Conservation (phyloP, 495 filamentous ascomycete species). For the Lentithecium fluviatile region DNA sequence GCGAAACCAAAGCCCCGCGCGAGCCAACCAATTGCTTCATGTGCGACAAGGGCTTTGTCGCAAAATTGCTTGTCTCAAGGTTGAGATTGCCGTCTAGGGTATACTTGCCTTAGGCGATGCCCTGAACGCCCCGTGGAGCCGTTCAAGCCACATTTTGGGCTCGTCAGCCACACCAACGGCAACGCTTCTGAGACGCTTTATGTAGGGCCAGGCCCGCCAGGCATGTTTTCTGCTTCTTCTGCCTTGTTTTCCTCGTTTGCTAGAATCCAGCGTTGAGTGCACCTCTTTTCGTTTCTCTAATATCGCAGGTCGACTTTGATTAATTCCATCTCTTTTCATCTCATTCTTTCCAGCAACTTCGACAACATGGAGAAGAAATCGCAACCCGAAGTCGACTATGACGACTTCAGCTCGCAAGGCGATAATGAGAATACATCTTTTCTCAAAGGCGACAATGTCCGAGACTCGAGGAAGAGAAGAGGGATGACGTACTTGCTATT, state of each 20-base stretch:
- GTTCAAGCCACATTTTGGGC: no score
- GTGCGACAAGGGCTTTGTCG: neutral
- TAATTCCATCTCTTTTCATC: neutral
- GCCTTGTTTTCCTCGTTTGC: neutral
- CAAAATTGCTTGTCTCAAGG: conserved; percentile 13
- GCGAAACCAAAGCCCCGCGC: conserved; percentile 12
- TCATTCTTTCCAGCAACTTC: neutral
- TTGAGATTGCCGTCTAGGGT: no score
- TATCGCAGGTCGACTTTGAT: neutral
- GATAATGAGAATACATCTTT: conserved; percentile 19
- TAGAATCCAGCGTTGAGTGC: conserved; percentile 5
- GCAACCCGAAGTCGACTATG: neutral
- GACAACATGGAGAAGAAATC: conserved; percentile 16
- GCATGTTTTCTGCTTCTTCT: conserved; percentile 1
- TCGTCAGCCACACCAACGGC: no score
- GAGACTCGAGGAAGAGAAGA: conserved; percentile 1
- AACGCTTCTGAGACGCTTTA: neutral
- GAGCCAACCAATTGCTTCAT: conserved; percentile 13
- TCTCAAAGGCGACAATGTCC: conserved; percentile 9
- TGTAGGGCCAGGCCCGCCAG: neutral
- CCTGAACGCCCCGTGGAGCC: no score
- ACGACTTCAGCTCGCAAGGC: neutral
- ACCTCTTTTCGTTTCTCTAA: neutral
- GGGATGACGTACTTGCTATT: conserved; percentile 13
- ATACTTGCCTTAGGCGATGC: conserved; percentile 10